Conservation (phyloP, 2,329 filamentous ascomycete genomes). For the Fusarium sp. region DNA sequence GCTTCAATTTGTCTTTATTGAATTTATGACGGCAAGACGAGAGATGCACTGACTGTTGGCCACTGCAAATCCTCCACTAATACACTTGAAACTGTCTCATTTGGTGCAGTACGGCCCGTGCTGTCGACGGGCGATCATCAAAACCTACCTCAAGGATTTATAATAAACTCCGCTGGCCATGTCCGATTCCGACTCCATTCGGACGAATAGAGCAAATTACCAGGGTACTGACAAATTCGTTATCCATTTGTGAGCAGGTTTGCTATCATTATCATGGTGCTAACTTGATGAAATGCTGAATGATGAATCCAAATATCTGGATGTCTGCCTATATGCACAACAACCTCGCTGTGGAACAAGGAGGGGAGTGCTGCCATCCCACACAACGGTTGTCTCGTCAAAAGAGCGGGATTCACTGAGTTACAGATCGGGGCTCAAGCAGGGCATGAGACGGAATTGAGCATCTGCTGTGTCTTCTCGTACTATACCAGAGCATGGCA, state of each 20-base stretch:
- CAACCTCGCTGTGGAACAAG: conserved; percentile 24
- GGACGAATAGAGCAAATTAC: neutral
- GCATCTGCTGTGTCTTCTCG: neutral
- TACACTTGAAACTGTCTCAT: conserved; percentile 33
- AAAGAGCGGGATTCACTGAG: conserved; percentile 37
- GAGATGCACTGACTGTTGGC: neutral
- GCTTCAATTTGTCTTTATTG: neutral
- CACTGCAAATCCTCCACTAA: conserved; percentile 6
- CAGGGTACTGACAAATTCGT: conserved; percentile 12
- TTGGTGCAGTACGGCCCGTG: conserved; percentile 13
- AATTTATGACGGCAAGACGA: neutral
- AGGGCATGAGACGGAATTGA: conserved; percentile 4
- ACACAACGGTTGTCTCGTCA: conserved; percentile 32
- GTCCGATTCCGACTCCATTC: conserved; percentile 13
- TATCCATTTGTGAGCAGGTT: conserved; percentile 1
- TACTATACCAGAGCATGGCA: neutral
- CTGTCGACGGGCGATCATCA: conserved; percentile 17
- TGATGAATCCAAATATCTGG: neutral
- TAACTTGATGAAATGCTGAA: neutral
- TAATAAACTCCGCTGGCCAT: conserved; percentile 28
- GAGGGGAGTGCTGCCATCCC: conserved; percentile 31
- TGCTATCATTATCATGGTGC: neutral
- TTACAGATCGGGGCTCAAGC: conserved; percentile 17
- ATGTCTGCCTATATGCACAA: conserved; percentile 28
- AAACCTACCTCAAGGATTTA: conserved; percentile 11